phyloP scores from a whole-genome alignment of 1,284 basidiomycete species.

The Bondarzewia mesenterica region DNA sequence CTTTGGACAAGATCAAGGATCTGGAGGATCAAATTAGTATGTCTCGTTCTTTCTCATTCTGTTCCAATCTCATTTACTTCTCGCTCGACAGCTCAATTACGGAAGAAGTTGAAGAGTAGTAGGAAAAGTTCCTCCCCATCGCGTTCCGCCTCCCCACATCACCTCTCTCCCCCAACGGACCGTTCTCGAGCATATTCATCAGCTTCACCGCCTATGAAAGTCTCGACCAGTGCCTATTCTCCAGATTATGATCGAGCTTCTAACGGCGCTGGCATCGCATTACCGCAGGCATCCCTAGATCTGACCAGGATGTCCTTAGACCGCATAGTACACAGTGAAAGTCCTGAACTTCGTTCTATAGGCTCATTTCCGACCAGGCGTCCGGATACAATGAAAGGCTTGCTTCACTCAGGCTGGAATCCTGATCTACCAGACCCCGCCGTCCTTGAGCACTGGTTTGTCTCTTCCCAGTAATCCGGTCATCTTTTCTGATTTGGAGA shows the following conservation, averaged over 20 bases:
- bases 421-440: conserved; percentile 69
- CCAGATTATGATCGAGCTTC: conserved; percentile 2
- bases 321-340: conserved; percentile 38
- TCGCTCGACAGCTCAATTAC: conserved; percentile 51
- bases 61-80: neutral
- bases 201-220: conserved; percentile 4
- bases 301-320: conserved; percentile 34
- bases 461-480: conserved; percentile 6
- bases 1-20: conserved; percentile 62
- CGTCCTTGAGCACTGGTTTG: conserved; percentile 63
- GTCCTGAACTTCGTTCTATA: conserved; percentile 34
- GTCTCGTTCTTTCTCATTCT: conserved; percentile 10
- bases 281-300: conserved; percentile 41
- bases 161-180: conserved; percentile 19
- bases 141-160: conserved; percentile 32
- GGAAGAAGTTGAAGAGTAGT: conserved; percentile 51
- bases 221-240: conserved; percentile 5
- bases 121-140: conserved; percentile 24
- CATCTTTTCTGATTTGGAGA: conserved; percentile 4
- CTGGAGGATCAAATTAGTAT: conserved; percentile 73
- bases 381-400: conserved; percentile 48
- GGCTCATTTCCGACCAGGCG: conserved; percentile 10
- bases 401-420: conserved; percentile 74
- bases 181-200: conserved; percentile 16
- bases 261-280: conserved; percentile 24